Conservation (phyloP, 345 rosid species). For the Xanthoceras sorbifolium region DNA sequence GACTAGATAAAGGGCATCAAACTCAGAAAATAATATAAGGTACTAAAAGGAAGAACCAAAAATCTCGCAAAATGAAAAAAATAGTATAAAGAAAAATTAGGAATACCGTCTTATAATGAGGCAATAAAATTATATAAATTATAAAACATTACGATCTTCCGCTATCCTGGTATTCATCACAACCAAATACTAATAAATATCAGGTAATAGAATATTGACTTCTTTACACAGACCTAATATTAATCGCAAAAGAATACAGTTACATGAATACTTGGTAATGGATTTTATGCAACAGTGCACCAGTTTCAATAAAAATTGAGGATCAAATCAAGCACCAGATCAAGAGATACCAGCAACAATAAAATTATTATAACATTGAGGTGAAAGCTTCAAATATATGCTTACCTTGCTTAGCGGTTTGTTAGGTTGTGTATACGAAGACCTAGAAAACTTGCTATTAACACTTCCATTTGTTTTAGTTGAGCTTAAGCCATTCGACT, state of each 20-base stretch:
- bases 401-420: conserved; percentile 54
- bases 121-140: background rate
- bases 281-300: background rate
- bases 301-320: conserved; percentile 1
- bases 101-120: background rate
- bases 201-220: background rate
- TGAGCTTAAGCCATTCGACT: conserved; percentile 30
- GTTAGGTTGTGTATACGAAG: conserved; percentile 31
- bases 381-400: background rate
- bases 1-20: too few species aligned
- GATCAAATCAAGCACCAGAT: conserved; percentile 3
- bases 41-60: too few species aligned
- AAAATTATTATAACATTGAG: background rate
- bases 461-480: conserved; percentile 35
- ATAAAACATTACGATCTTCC: too few species aligned
- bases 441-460: conserved; percentile 35
- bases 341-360: background rate
- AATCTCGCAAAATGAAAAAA: too few species aligned
- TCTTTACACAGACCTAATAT: too few species aligned
- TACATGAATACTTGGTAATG: too few species aligned
- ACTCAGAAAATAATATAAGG: too few species aligned
- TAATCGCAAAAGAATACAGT: background rate
- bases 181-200: background rate
- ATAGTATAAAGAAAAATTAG: too few species aligned
- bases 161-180: too few species aligned